Conservation (phyloP, 108 stramenopile genomes). For the Nannochloropsis gaditana region DNA sequence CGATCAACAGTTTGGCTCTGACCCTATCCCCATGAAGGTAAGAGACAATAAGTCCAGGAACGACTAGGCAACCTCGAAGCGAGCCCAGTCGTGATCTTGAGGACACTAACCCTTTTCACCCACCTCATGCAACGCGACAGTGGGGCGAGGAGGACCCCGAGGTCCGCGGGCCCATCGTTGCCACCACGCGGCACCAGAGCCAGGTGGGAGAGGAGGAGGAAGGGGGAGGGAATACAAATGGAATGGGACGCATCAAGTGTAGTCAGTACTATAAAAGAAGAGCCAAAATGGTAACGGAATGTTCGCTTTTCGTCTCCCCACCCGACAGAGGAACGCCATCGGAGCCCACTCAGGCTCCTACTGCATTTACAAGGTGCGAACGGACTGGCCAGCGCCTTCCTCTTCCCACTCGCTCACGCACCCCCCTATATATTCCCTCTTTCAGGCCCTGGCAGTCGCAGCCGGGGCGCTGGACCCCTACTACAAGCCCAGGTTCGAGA, state of each 20-base stretch:
- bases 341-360: constrained; percentile 93
- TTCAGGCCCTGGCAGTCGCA: constrained; percentile 82
- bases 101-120: not conserved
- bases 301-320: not conserved
- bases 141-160: constrained; percentile 56
- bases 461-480: constrained; percentile 85
- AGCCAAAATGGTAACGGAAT: no score
- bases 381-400: not conserved
- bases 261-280: no score
- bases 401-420: not conserved
- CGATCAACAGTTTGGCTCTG: constrained; percentile 49
- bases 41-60: not conserved
- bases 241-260: not conserved
- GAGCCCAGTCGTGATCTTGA: not conserved
- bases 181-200: constrained; percentile 49
- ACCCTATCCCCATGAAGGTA: constrained; percentile 51
- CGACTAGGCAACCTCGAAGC: not conserved
- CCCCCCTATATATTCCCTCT: not conserved
- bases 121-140: constrained; percentile 6
- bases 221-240: not conserved
- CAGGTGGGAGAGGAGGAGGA: constrained; percentile 15
- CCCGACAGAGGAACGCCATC: constrained; percentile 88
- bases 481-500: constrained; percentile 78
- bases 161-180: constrained; percentile 49
- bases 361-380: constrained; percentile 74